phyloP scores from a whole-genome alignment of 2,329 filamentous ascomycete species.

The Verticillium nonalfalfae region DNA sequence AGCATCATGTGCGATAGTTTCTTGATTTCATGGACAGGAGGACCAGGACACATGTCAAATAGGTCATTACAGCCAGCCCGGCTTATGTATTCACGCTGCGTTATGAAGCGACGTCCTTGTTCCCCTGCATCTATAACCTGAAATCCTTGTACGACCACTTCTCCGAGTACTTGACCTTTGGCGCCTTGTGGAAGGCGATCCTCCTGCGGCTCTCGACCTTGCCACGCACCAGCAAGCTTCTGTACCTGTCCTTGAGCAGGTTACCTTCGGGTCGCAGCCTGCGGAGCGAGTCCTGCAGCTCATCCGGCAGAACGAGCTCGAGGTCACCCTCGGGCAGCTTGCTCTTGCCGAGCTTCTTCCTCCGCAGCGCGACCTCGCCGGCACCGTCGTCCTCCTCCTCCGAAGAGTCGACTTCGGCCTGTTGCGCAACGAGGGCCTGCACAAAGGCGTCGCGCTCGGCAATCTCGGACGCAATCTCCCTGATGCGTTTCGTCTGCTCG shows the following conservation, averaged over 20 bases:
- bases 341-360: slow-evolving; percentile 67
- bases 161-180: slow-evolving; percentile 76
- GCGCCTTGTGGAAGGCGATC: slow-evolving; percentile 75
- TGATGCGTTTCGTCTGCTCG: slow-evolving; percentile 64
- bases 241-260: slow-evolving; percentile 82
- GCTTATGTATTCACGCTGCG: background rate
- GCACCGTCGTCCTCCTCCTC: slow-evolving; percentile 49
- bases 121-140: slow-evolving; percentile 12
- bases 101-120: background rate
- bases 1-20: slow-evolving; percentile 5
- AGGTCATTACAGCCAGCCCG: background rate
- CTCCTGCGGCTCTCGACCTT: slow-evolving; percentile 80
- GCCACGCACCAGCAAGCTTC: slow-evolving; percentile 80
- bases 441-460: slow-evolving; percentile 48
- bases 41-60: background rate
- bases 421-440: slow-evolving; percentile 25
- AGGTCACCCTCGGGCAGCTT: slow-evolving; percentile 73
- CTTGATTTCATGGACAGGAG: background rate
- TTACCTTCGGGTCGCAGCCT: slow-evolving; percentile 94
- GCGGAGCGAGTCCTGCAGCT: slow-evolving; percentile 76
- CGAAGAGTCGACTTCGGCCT: slow-evolving; percentile 24
- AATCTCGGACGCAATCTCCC: slow-evolving; percentile 61
- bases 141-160: slow-evolving; percentile 99
- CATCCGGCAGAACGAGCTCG: slow-evolving; percentile 74
- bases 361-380: slow-evolving; percentile 59